A percentile compares a stretch with the other conserved stretches of the same genome.
These are phyloP conservation scores for Ophiostoma australiae DNA, from an alignment of 2,329 filamentous ascomycete species.

Conservation along the genomic window DNA sequence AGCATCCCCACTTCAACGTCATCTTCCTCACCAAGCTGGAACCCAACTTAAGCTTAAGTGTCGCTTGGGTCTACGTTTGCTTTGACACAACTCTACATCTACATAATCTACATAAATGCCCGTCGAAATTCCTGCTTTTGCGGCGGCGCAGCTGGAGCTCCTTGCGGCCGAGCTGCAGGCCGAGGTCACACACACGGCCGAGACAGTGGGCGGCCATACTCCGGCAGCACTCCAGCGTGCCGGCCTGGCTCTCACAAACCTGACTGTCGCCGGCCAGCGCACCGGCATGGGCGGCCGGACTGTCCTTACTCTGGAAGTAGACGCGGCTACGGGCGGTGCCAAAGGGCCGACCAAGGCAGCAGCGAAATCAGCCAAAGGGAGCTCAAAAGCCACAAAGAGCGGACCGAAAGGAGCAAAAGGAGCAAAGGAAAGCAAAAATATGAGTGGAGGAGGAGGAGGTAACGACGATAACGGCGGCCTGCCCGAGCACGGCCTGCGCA, in stretches of 20 bases:
- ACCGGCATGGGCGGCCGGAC: slow-evolving; percentile 91
- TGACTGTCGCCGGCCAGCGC: slow-evolving; percentile 67
- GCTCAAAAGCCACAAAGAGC: neutral
- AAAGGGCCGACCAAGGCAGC: neutral
- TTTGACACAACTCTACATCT: neutral
- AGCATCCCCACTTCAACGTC: slow-evolving; percentile 10
- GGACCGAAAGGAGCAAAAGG: neutral
- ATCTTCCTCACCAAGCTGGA: neutral
- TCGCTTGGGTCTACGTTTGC: neutral
- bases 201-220: slow-evolving; percentile 61
- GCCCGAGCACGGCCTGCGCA: slow-evolving; percentile 68
- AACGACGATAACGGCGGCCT: slow-evolving; percentile 43
- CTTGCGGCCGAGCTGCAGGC: slow-evolving; percentile 66
- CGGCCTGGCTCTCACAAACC: slow-evolving; percentile 73
- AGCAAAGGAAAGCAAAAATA: neutral
- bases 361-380: neutral
- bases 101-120: neutral
- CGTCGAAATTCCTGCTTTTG: slow-evolving; percentile 59
- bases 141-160: slow-evolving; percentile 63
- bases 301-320: slow-evolving; percentile 67
- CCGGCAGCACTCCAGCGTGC: slow-evolving; percentile 67
- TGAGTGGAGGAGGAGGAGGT: neutral
- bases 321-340: slow-evolving; percentile 50
- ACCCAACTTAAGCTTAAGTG: neutral
- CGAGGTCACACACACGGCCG: slow-evolving; percentile 65